Evolutionary conservation across 1,284 basidiomycete species (phyloP), one percentile per base, ranked within the genome.

Genomic region (Naganishia liquefaciens): DNA sequence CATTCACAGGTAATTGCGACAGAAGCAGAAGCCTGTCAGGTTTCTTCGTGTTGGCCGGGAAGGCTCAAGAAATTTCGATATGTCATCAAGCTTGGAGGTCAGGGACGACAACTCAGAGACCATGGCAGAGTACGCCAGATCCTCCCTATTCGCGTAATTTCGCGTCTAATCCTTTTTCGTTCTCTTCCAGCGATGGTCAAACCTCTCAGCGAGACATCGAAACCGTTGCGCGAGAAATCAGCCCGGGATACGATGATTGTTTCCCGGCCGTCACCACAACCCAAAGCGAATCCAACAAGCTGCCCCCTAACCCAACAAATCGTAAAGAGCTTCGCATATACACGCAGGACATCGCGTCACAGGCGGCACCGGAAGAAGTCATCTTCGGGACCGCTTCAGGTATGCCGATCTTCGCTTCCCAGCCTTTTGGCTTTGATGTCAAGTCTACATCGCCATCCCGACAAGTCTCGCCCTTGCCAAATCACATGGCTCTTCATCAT

Each of bases 301-400:
- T 37, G 33, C 33, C 33, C 2, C 33, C 33, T 7, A 17, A 30
- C n/a, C 49, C 13, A 6, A 10, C 49, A 30, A 53, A 37, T 33
- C n/a, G 57, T 23, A 50, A 60, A 40, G 30, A 50, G 11, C 25
- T 60, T 21, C 57, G 57, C 33, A 39, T 60, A 27, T 60, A 60
- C 33, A 49, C 57, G 15, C 57, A 60, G 11, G 39, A 60, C 15
- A 21, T 13, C 47, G 39, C 17, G 6, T 23, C 33, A 40, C 46
- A 39, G 10, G 37, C 46, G 17, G 30, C 9, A 19, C 57, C 30
- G 13, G 57, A 60, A n/a, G 30, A 47, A 27, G 46, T 50, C 46
- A 50, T 60, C 46, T 60, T 60, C 46, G 28, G 25, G n/a, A 46
- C 49, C 19, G 57, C 39, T 19, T 33, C 46, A 10, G 44, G 37